Evolutionary conservation across 1,139 yeast genomes (phyloP).

Genomic region (Debaryomyces singareniensis): DNA sequence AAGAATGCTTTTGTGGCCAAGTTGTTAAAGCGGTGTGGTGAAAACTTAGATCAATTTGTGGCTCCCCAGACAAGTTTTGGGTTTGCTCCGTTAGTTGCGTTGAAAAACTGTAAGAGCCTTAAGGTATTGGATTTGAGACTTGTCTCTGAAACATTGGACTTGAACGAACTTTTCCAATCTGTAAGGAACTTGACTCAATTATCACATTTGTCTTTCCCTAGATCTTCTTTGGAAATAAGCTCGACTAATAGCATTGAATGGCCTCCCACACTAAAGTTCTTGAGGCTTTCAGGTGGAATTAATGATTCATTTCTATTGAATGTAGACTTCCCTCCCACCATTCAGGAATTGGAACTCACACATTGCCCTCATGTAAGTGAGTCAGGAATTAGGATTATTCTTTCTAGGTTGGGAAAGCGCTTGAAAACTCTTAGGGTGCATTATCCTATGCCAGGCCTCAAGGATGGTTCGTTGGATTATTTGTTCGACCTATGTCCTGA

Average conservation of each 20-base stretch:
- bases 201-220: conserved; percentile 78
- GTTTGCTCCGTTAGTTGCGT: conserved; percentile 73
- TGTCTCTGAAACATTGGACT: conserved; percentile 85
- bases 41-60: conserved; percentile 56
- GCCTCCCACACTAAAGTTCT: conserved; percentile 71
- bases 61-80: conserved; percentile 98
- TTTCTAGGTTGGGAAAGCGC: conserved; percentile 59
- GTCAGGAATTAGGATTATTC: conserved; percentile 52
- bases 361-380: conserved; percentile 78
- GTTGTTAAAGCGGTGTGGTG: conserved; percentile 67
- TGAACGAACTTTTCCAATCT: conserved; percentile 71
- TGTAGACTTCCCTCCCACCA: conserved; percentile 64
- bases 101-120: conserved; percentile 62
- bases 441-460: conserved; percentile 84
- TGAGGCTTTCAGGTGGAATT: conserved; percentile 85
- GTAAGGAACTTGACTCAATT: conserved; percentile 56
- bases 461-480: conserved; percentile 63
- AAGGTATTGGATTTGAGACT: conserved; percentile 72
- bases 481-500: conserved; percentile 74
- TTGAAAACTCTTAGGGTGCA: conserved; percentile 59
- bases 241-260: conserved; percentile 52
- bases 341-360: conserved; percentile 68
- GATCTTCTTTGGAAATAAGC: conserved; percentile 76
- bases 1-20: conserved; percentile 87
- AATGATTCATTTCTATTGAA: conserved; percentile 68